Conservation (phyloP, 73 alveolate species). For the Tetrahymena malaccensis region DNA sequence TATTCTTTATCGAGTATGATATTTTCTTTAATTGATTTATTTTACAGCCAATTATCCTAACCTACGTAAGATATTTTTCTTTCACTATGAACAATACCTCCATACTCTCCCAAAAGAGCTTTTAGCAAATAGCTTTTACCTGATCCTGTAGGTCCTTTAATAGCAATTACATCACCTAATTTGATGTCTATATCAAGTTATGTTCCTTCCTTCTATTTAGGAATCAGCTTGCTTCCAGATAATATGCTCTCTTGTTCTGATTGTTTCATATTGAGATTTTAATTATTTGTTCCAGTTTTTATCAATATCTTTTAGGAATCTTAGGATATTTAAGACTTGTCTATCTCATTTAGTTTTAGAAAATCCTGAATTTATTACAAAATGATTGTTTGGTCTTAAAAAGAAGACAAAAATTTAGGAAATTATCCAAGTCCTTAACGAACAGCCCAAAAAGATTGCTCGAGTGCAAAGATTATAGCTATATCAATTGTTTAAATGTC, state of each 20-base stretch:
- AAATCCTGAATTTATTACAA: neutral
- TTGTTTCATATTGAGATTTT: neutral
- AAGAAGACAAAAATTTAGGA: neutral
- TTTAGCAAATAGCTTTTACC: neutral
- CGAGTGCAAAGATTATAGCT: neutral
- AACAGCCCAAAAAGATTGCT: neutral
- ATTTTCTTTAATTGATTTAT: neutral
- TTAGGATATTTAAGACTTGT: neutral
- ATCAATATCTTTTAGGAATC: neutral
- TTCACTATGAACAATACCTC: neutral
- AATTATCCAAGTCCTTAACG: neutral
- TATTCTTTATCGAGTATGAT: neutral
- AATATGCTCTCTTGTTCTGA: neutral
- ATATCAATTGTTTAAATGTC: neutral
- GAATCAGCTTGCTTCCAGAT: neutral
- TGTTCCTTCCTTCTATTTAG: neutral
- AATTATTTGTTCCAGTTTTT: neutral
- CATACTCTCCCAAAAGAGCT: neutral
- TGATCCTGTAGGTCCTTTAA: neutral
- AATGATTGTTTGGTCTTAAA: neutral
- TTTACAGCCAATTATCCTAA: neutral
- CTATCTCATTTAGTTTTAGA: neutral
- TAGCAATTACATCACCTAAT: neutral
- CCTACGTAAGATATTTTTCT: neutral
- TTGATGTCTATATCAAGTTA: neutral